Evolutionary conservation across 306 rosid species (phyloP).

Genomic region (Senna siamea): DNA sequence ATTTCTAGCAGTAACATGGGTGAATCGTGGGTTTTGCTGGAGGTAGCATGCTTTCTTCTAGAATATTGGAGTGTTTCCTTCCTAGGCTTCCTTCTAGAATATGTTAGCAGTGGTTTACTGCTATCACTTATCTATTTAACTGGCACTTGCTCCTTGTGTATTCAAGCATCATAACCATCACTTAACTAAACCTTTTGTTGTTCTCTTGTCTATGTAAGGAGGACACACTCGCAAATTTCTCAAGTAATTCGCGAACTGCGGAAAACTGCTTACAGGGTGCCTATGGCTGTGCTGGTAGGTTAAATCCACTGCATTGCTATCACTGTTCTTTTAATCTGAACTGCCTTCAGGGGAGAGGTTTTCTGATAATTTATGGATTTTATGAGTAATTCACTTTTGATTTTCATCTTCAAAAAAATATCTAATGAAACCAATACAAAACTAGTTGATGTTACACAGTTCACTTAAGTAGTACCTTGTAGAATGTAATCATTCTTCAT

Average conservation of each 20-base stretch:
- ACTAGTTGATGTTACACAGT: neutral
- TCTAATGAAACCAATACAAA: slow-evolving; percentile 2
- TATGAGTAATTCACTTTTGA: neutral
- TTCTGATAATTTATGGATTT: slow-evolving; percentile 17
- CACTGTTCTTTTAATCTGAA: neutral
- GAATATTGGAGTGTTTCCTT: too few species aligned
- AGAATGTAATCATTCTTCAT: slow-evolving; percentile 3
- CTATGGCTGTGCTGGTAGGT: slow-evolving; percentile 92
- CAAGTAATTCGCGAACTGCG: slow-evolving; percentile 84
- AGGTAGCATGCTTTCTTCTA: too few species aligned
- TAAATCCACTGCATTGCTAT: slow-evolving; percentile 35
- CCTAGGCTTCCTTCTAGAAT: too few species aligned
- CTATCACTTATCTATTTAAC: too few species aligned
- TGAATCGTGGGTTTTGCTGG: too few species aligned
- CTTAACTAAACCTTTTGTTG: slow-evolving; percentile 17
- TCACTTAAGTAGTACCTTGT: slow-evolving; percentile 15
- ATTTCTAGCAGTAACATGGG: too few species aligned
- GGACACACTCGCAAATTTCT: slow-evolving; percentile 95
- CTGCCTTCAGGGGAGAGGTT: neutral
- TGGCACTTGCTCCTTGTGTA: neutral
- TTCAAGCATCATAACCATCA: slow-evolving; percentile 1
- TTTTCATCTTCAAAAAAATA: neutral
- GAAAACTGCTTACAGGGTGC: slow-evolving; percentile 85
- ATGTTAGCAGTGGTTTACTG: too few species aligned
- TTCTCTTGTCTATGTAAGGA: slow-evolving; percentile 57